Evolutionary conservation across 169 alveolate species (phyloP).

Genomic region (Eimeria brunetti): DNA sequence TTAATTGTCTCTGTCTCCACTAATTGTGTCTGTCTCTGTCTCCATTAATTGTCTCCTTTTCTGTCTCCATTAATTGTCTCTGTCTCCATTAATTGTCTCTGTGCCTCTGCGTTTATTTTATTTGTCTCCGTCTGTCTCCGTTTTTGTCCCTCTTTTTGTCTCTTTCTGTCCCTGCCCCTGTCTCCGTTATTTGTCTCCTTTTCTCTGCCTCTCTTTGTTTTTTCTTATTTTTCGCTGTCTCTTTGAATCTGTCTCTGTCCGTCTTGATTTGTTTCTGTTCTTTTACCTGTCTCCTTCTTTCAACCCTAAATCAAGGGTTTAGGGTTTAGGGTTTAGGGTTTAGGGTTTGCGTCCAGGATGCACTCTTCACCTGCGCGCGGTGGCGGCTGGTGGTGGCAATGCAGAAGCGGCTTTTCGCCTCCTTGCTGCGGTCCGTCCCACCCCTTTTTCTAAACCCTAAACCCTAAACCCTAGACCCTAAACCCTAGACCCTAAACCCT

Average conservation of each 20-base stretch:
- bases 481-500: too few relatives aligned
- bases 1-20: not conserved
- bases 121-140: not conserved
- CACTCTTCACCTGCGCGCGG: conserved; percentile 13
- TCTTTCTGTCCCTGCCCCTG: not conserved
- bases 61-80: not conserved
- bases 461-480: too few relatives aligned
- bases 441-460: too few relatives aligned
- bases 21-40: not conserved
- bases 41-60: not conserved
- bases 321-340: conserved; percentile 13
- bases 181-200: too few relatives aligned
- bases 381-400: conserved; percentile 58
- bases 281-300: not conserved
- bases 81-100: not conserved
- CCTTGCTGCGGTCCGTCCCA: conserved; percentile 34
- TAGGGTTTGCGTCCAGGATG: conserved; percentile 29
- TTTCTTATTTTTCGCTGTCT: not conserved
- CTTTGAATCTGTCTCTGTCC: too few relatives aligned
- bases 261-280: too few relatives aligned
- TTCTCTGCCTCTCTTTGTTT: not conserved
- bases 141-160: too few relatives aligned
- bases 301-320: not conserved
- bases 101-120: conserved; percentile 1
- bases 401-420: conserved; percentile 54